phyloP scores from a whole-genome alignment of 441 rosid species.

The Sinapis alba region DNA sequence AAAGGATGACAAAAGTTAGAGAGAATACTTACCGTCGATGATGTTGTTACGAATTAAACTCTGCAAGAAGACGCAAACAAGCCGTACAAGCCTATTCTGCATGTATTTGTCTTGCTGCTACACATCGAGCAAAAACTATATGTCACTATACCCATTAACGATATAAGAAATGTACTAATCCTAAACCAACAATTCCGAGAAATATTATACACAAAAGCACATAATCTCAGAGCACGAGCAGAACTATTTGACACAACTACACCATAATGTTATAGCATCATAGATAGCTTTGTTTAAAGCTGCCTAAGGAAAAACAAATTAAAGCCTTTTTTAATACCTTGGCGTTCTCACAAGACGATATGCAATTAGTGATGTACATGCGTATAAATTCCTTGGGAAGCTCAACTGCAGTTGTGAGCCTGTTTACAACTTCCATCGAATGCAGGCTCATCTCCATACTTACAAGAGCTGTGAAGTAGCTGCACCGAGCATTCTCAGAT shows the following conservation, averaged over 20 bases:
- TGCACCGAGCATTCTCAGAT: conserved; percentile 45
- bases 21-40: conserved; percentile 68
- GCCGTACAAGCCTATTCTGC: conserved; percentile 98
- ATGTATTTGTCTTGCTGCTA: conserved; percentile 89
- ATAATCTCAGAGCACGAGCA: neutral
- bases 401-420: conserved; percentile 97
- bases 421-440: conserved; percentile 98
- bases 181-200: conserved; percentile 3
- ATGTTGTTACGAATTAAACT: conserved; percentile 86
- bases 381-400: too few relatives aligned
- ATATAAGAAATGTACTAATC: neutral
- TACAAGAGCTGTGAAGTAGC: conserved; percentile 86
- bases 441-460: conserved; percentile 97
- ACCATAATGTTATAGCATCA: neutral
- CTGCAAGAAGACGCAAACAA: conserved; percentile 96
- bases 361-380: too few relatives aligned
- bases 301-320: neutral
- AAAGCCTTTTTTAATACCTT: conserved; percentile 55
- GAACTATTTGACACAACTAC: neutral
- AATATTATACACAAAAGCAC: neutral
- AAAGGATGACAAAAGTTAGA: neutral
- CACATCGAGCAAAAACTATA: conserved; percentile 24
- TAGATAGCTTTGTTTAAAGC: neutral
- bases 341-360: too few relatives aligned
- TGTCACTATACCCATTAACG: conserved; percentile 13